Evolutionary conservation across 768 basidiomycete species (phyloP).

Genomic region (Tulasnella sp.): DNA sequence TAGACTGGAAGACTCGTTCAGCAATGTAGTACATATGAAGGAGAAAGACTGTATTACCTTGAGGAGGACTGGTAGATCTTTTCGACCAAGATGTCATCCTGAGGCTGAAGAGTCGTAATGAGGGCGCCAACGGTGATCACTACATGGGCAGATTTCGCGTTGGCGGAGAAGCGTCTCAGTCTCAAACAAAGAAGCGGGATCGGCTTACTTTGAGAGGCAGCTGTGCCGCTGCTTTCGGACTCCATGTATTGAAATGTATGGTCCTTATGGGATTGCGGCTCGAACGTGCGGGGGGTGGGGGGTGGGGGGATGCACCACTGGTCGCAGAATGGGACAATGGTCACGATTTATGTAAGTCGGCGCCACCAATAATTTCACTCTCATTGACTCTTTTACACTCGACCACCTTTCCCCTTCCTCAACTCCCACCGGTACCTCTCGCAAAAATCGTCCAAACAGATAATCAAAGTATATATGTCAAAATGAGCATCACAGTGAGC

Average conservation of each 20-base stretch:
- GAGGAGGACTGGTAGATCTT: not conserved
- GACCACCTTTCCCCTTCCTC: not conserved
- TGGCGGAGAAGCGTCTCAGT: not conserved
- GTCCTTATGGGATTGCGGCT: too few relatives aligned
- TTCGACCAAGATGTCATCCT: not conserved
- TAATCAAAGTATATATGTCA: not conserved
- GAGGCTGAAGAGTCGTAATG: not conserved
- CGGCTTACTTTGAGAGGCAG: not conserved
- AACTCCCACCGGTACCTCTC: not conserved
- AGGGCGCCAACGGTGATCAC: not conserved
- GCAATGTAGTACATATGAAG: not conserved
- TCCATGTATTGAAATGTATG: not conserved
- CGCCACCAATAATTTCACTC: not conserved
- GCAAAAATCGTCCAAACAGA: not conserved
- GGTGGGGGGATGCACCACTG: not conserved
- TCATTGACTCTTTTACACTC: not conserved
- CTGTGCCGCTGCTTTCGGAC: not conserved
- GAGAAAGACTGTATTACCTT: not conserved
- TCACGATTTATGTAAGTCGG: not conserved
- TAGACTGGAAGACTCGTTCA: not conserved
- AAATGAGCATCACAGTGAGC: conserved; percentile 37
- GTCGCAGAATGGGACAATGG: not conserved
- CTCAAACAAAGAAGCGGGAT: not conserved
- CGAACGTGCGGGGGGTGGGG: not conserved
- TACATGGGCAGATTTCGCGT: not conserved